Evolutionary conservation across 2,329 filamentous ascomycete genomes (phyloP).

Genomic region (Dothistroma pini): DNA sequence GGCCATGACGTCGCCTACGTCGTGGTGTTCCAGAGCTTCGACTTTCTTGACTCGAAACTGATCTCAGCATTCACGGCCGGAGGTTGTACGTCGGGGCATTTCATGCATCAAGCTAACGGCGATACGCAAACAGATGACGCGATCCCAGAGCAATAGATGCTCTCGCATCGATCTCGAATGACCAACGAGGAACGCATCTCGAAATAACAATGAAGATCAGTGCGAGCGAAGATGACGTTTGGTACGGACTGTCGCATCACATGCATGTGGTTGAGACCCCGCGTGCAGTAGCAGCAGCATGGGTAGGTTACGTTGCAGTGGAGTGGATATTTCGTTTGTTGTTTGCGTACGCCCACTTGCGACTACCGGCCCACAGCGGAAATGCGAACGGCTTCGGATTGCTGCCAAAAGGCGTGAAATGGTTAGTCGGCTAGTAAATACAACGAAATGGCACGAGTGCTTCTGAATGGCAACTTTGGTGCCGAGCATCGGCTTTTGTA

Average conservation of each 20-base stretch:
- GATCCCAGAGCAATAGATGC: background rate
- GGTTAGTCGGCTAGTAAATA: background rate
- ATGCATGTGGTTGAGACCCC: background rate
- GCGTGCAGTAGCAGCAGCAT: background rate
- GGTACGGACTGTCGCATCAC: background rate
- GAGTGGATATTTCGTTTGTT: background rate
- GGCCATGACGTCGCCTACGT: background rate
- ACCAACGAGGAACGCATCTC: background rate
- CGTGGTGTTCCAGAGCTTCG: background rate
- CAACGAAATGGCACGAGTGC: background rate
- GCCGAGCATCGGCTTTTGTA: background rate
- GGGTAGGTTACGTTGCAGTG: background rate
- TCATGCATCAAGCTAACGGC: background rate
- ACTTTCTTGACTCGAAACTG: background rate
- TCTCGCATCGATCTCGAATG: background rate
- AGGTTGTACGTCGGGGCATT: background rate
- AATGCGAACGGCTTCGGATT: background rate
- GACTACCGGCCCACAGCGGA: background rate
- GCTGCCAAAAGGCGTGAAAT: background rate
- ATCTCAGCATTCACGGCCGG: background rate
- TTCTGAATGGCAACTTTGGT: background rate
- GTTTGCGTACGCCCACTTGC: background rate
- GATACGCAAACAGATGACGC: background rate
- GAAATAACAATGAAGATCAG: background rate
- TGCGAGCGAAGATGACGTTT: background rate